phyloP scores from a whole-genome alignment of 1,284 basidiomycete genomes.

The Rugosomyces carneus region DNA sequence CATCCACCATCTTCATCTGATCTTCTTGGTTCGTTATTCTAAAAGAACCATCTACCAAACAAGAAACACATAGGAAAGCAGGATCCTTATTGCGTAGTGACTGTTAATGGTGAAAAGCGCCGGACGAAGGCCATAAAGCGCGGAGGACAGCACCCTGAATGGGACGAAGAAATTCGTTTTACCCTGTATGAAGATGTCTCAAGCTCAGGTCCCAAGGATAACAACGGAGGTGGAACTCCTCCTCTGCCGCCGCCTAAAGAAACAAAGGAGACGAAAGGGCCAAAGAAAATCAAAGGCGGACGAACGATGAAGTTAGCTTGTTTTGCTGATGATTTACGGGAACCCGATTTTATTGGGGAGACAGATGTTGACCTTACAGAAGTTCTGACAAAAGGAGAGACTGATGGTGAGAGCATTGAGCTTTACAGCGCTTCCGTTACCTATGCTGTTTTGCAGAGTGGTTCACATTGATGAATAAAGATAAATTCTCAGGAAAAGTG shows the following conservation, averaged over 20 bases:
- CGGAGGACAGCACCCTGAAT: slow-evolving; percentile 96
- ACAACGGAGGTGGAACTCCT: slow-evolving; percentile 45
- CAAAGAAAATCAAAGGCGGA: slow-evolving; percentile 46
- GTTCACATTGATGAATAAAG: slow-evolving; percentile 86
- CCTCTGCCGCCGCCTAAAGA: slow-evolving; percentile 62
- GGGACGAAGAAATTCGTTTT: slow-evolving; percentile 98
- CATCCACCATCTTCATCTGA: too few relatives aligned
- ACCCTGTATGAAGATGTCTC: slow-evolving; percentile 80
- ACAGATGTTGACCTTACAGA: slow-evolving; percentile 83
- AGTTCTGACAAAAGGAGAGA: slow-evolving; percentile 91
- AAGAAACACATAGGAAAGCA: slow-evolving; percentile 96
- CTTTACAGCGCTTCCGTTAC: not conserved
- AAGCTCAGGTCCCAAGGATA: slow-evolving; percentile 50
- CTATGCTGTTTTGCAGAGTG: slow-evolving; percentile 59
- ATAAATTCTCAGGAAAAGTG: slow-evolving; percentile 90
- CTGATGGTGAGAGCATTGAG: slow-evolving; percentile 68
- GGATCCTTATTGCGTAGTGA: slow-evolving; percentile 88
- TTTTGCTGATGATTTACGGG: slow-evolving; percentile 92
- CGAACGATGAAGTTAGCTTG: slow-evolving; percentile 79
- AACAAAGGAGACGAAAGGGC: slow-evolving; percentile 25
- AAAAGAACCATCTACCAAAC: slow-evolving; percentile 90
- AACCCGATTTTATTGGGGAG: slow-evolving; percentile 96
- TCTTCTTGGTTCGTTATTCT: too few relatives aligned
- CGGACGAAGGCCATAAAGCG: slow-evolving; percentile 90
- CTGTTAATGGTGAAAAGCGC: slow-evolving; percentile 74